Conservation (phyloP, 1,284 basidiomycete genomes). For the Xerocomus cyaneibrunnescens region DNA sequence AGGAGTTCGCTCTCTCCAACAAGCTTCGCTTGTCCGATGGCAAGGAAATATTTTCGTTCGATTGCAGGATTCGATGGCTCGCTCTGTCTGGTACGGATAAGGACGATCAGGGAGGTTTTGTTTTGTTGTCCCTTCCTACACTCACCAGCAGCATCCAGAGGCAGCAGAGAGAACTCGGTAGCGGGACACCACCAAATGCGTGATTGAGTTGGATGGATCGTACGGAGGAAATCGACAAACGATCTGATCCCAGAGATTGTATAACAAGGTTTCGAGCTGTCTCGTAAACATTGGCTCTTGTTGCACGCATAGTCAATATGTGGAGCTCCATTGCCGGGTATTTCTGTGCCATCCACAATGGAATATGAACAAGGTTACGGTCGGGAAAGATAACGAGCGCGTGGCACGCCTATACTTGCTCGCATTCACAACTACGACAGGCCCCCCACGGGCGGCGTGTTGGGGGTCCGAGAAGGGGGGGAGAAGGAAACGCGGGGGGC, state of each 20-base stretch:
- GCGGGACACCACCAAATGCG: no score
- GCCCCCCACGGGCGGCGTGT: neutral
- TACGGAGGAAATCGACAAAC: neutral
- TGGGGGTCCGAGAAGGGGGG: neutral
- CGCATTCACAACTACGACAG: no score
- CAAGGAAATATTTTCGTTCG: neutral
- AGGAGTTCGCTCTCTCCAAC: neutral
- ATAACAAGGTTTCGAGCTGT: no score
- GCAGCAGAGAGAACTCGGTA: no score
- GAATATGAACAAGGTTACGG: neutral
- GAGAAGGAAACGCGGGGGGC: neutral
- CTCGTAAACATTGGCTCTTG: neutral
- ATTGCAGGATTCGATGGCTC: neutral
- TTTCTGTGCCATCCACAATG: neutral
- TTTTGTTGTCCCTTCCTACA: no score
- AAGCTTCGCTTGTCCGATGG: no score
- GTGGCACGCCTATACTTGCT: no score
- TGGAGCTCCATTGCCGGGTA: neutral
- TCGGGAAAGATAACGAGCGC: neutral
- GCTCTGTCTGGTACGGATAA: neutral
- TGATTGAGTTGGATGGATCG: neutral
- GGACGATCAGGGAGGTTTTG: neutral
- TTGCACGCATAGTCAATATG: neutral
- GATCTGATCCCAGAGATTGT: neutral
- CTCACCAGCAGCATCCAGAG: no score